Evolutionary conservation across 169 alveolate species (phyloP).

Genomic region (Plasmodium yoelii): DNA sequence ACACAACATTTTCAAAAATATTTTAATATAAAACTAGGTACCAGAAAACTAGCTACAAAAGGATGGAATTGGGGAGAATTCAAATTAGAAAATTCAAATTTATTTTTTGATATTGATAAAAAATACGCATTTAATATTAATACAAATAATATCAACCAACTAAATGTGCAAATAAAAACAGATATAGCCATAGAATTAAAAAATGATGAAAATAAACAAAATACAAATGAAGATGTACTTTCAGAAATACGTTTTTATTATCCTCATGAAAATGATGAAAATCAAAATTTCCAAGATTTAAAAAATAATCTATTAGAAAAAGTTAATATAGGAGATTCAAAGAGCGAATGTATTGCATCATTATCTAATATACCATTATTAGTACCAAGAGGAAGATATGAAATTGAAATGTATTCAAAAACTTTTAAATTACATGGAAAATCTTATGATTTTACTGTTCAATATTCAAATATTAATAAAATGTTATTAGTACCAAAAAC

Average conservation of each 20-base stretch:
- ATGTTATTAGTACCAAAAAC: conserved; percentile 96
- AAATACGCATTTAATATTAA: conserved; percentile 86
- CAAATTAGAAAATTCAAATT: conserved; percentile 84
- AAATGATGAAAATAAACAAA: conserved; percentile 45
- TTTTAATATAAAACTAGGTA: conserved; percentile 81
- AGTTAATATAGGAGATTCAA: conserved; percentile 93
- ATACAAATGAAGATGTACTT: conserved; percentile 37
- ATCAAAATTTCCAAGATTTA: conserved; percentile 59
- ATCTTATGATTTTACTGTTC: conserved; percentile 95
- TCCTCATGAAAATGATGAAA: conserved; percentile 74
- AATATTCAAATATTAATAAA: conserved; percentile 92
- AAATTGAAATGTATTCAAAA: conserved; percentile 91
- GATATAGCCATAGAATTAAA: conserved; percentile 91
- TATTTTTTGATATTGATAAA: conserved; percentile 83
- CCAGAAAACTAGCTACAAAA: conserved; percentile 81
- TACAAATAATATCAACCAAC: conserved; percentile 87
- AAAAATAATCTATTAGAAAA: conserved; percentile 86
- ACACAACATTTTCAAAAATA: conserved; percentile 89
- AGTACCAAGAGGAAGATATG: conserved; percentile 98
- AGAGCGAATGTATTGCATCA: conserved; percentile 93
- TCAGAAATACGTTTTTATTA: conserved; percentile 75
- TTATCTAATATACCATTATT: conserved; percentile 93
- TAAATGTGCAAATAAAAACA: conserved; percentile 89
- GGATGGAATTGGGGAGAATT: conserved; percentile 95
- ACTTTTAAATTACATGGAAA: conserved; percentile 96